These are phyloP conservation scores for Alternaria ventricosa DNA, from an alignment of 2,329 filamentous ascomycete genomes.

Conservation along the genomic window DNA sequence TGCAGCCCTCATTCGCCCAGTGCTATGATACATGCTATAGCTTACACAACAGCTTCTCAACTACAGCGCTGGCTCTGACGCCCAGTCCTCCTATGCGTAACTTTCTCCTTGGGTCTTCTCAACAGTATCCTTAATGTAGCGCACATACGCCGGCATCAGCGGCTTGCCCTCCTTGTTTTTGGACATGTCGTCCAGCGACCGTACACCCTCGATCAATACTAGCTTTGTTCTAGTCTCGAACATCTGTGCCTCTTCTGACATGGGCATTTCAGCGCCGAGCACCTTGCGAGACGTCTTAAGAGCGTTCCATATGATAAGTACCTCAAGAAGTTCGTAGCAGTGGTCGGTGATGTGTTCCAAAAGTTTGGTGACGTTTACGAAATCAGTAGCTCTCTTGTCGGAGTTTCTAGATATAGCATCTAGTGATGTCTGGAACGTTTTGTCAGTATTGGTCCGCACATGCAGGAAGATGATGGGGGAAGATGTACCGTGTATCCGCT, in stretches of 20 bases:
- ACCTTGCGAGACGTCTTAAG: slow-evolving; percentile 52
- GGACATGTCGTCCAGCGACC: slow-evolving; percentile 9
- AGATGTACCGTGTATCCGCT: slow-evolving; percentile 26
- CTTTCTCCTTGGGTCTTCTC: neutral
- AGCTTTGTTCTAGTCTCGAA: slow-evolving; percentile 17
- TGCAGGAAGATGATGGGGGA: neutral
- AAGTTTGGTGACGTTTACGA: slow-evolving; percentile 1
- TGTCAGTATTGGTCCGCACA: neutral
- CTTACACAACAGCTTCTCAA: neutral
- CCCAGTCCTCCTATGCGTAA: neutral
- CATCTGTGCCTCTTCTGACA: slow-evolving; percentile 27
- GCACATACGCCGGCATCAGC: neutral
- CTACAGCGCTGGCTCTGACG: neutral
- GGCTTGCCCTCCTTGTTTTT: neutral
- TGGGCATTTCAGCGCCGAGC: slow-evolving; percentile 46
- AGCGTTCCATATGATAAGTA: slow-evolving; percentile 53
- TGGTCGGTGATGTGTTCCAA: slow-evolving; percentile 2
- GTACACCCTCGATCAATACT: slow-evolving; percentile 10
- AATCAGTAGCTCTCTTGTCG: slow-evolving; percentile 16
- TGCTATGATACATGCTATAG: neutral
- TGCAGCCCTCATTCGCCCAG: neutral
- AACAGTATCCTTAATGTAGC: slow-evolving; percentile 1
- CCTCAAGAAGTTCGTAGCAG: slow-evolving; percentile 34
- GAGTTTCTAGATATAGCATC: slow-evolving; percentile 2
- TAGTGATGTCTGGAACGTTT: slow-evolving; percentile 8